Evolutionary conservation across 2,329 filamentous ascomycete species (phyloP), one percentile per base, ranked within the genome.

Genomic region (Colletotrichum simmondsii): DNA sequence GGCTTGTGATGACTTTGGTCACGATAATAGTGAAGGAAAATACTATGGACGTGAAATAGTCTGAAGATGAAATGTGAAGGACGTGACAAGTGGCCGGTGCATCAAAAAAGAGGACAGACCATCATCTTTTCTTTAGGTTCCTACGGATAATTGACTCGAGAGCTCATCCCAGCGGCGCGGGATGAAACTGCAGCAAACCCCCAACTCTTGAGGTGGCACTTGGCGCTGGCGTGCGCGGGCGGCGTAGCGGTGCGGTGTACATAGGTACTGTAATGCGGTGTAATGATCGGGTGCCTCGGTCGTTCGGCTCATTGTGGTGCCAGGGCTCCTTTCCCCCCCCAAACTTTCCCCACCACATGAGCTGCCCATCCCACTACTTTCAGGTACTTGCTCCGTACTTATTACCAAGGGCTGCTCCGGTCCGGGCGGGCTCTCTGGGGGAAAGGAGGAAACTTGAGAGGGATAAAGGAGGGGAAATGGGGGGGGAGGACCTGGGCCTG

Each of bases 231-330:
- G 49, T 32, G 22, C 62, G 62, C 52, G 26, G 24, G 14, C 37
- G 26, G 28, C 28, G 54, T 4, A 53, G 26, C 26, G 57, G 28
- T 73, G 67, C 32, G 32, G 32, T 35, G 32, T 35, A 35, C 11
- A 12, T 5, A 5, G 11, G 32, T 35, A 35, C 11, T 12, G 32
- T 5, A 35, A 11, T 35, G 32, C 32, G 1, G 32, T 35, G 32
- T 35, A 35, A 35, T 35, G 32, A 11, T 19, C 16, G 37, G 57
- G 24, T 73, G 66, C 73, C 72, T 75, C 73, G 71, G 73, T 68
- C 73, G 49, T 75, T 74, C 73, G 71, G 73, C 73, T 75, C 71
- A 65, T 66, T 57, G 37, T 52, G 42, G 59, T 62, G 26, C 59
- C 32, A 62, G 24, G 37, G 37, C 37, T 16, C 37, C 14, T 42